Percentiles rank a stretch among this genome's conserved stretches.
Evolutionary conservation across 2,329 filamentous ascomycete species (phyloP).

Genomic region (Fusarium sp.): DNA sequence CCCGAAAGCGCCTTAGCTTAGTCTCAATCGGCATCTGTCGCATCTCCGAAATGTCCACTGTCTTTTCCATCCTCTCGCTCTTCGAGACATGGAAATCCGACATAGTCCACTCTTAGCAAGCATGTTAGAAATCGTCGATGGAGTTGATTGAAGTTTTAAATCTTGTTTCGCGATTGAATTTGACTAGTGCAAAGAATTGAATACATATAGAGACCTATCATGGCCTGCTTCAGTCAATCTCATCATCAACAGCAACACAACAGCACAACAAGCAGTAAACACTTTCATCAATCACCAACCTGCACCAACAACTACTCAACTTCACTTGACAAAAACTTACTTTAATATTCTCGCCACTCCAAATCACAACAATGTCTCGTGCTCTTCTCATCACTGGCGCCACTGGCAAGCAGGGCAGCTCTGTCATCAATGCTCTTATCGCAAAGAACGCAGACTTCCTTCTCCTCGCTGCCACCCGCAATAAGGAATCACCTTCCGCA

Average conservation of each 20-base stretch:
- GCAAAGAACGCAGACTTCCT: slow-evolving; percentile 9
- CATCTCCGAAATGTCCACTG: background rate
- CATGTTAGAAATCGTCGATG: background rate
- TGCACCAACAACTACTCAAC: background rate
- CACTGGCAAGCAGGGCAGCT: slow-evolving; percentile 27
- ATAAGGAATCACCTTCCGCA: slow-evolving; percentile 5
- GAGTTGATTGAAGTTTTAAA: fast-evolving
- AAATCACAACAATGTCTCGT: slow-evolving; percentile 8
- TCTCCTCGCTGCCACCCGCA: slow-evolving; percentile 22
- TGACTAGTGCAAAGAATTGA: fast-evolving
- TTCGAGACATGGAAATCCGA: slow-evolving; percentile 1
- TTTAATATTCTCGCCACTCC: fast-evolving
- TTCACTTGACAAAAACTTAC: fast-evolving
- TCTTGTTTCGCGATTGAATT: background rate
- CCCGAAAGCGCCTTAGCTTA: background rate
- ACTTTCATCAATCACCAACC: background rate
- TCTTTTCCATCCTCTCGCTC: background rate
- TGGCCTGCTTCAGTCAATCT: background rate
- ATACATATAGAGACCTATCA: background rate
- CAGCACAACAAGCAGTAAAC: background rate
- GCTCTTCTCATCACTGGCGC: slow-evolving; percentile 27
- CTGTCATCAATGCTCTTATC: slow-evolving; percentile 19
- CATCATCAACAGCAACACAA: background rate
- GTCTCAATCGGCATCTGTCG: background rate
- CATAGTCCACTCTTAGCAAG: background rate